Evolutionary conservation across 352 stramenopile species (phyloP), one percentile per base, ranked within the genome.

Genomic region (Phytophthora hybrid): DNA sequence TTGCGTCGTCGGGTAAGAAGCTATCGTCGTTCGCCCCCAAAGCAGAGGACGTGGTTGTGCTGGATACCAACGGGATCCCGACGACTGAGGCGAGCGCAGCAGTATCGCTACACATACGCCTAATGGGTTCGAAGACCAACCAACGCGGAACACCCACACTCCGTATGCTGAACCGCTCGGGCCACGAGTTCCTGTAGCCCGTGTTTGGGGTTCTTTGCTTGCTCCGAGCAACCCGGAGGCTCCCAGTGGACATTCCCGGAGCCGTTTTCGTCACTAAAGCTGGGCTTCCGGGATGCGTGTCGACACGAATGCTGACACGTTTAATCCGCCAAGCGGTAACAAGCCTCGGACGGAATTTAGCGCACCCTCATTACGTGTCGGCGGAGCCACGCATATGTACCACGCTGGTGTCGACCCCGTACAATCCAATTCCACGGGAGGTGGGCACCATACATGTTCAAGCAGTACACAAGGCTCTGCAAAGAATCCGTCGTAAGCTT

Each of bases 1-100:
- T 57, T n/a, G 53, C 63, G 0, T 63, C 39, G 3, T 10, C 16
- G 1, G 54, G 63, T 1, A 49, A 63, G 37, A 62, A 57, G 31
- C 53, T 69, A 29, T 29, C 37, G 5, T 63, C 52, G 63, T 63
- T 63, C 26, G 51, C 61, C 4, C 61, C 61, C n/a, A 68, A 54
- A 13, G 51, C 51, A 1, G 51, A 41, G 26, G 51, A 59, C 6
- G 32, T 67, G 1, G 21, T 11, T 4, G n/a, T 67, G 2, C n/a
- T 67, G 9, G 21, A 67, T 32, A 6, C 7, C 13, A 3, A 16
- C n/a, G 49, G 23, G 0, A 5, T 5, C 8, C n/a, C 21, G 31
- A 66, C 26, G 18, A 49, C 5, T 14, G 18, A 1, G 8, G n/a
- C 41, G 5, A 16, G 34, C 5, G 18, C 21, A 31, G 26, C 29